Base-by-base conservation (phyloP, 345 rosid genomes). In the Euphorbia peplus region DNA sequence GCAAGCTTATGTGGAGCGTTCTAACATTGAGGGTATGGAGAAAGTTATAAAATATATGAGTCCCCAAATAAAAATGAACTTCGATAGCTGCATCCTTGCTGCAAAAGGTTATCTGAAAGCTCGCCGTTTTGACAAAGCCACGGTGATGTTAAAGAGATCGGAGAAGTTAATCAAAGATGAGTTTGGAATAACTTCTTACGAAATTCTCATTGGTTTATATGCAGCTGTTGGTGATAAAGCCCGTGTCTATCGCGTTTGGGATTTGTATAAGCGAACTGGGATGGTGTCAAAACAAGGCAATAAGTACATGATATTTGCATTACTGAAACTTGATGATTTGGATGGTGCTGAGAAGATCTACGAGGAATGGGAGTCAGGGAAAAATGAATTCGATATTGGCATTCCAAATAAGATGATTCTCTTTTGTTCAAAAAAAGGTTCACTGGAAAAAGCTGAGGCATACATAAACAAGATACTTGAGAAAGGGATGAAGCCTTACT, bases 81-180 rank as follows among this genome's bases (percentile, higher is more conserved):
- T 44, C 50, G 18, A 44, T 11, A 44, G 24, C 15, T 69, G 5
- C 72, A 71, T 65, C 37, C 77, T 66, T 15, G 74, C 74, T 19
- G 79, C 79, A 26, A 65, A 5, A 52, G 82, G 74, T 11, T 75
- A 75, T 47, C 58, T 71, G 53, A 79, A 72, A 22, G 51, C 51
- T 28, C 79, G 75, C 41, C n/a, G 47, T 25, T 60, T 47, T 8
- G 77, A 75, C 0, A 71, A 53, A 61, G 68, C 79, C 32, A 21
- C 68, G 59, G 21, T 15, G 39, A 68, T 72, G 71, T 37, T 79
- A 18, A 65, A 50, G 68, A 75, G 67, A 60, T 37, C 72, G 30
- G 82, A 79, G 58, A 54, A 16, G 15, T 3, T 44, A 60, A 65
- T 79, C 30, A 61, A 59, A 6, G 25, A 10, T 11, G 8, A 30